Conservation (phyloP, 768 basidiomycete genomes). For the Mycena galopus region DNA sequence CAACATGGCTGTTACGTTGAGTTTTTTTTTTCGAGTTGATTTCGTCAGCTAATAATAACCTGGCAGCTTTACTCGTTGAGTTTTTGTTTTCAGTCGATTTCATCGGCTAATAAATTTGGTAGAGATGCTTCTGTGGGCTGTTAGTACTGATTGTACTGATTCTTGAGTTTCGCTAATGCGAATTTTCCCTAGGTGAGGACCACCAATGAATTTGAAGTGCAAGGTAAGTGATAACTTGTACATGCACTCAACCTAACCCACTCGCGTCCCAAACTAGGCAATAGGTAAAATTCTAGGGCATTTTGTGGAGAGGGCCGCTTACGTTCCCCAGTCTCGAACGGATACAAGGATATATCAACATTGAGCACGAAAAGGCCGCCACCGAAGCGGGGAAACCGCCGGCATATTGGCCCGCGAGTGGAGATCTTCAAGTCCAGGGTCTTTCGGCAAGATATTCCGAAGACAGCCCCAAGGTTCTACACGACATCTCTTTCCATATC, state of each 20-base stretch:
- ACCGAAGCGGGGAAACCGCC: slow-evolving; percentile 53
- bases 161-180: not conserved
- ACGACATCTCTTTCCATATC: slow-evolving; percentile 51
- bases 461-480: slow-evolving; percentile 29
- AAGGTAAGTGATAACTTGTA: slow-evolving; percentile 1
- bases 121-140: slow-evolving; percentile 44
- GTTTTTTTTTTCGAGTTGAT: not conserved
- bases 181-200: not conserved
- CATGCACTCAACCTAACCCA: slow-evolving; percentile 36
- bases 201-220: slow-evolving; percentile 11
- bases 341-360: slow-evolving; percentile 50
- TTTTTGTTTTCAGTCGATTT: not conserved
- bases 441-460: slow-evolving; percentile 55
- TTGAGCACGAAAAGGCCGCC: slow-evolving; percentile 55
- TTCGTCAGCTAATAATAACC: not conserved
- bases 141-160: not conserved
- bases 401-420: slow-evolving; percentile 64
- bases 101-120: slow-evolving; percentile 45
- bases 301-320: slow-evolving; percentile 24
- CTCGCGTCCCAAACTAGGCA: slow-evolving; percentile 43
- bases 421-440: slow-evolving; percentile 56
- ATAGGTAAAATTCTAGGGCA: not conserved
- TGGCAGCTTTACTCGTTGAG: too few relatives aligned
- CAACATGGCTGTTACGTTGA: slow-evolving; percentile 50
- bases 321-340: slow-evolving; percentile 28